Evolutionary conservation across 805 yeast genomes (phyloP), one percentile per base, ranked within the genome.

Genomic region (Sugiyamaella smithiae): DNA sequence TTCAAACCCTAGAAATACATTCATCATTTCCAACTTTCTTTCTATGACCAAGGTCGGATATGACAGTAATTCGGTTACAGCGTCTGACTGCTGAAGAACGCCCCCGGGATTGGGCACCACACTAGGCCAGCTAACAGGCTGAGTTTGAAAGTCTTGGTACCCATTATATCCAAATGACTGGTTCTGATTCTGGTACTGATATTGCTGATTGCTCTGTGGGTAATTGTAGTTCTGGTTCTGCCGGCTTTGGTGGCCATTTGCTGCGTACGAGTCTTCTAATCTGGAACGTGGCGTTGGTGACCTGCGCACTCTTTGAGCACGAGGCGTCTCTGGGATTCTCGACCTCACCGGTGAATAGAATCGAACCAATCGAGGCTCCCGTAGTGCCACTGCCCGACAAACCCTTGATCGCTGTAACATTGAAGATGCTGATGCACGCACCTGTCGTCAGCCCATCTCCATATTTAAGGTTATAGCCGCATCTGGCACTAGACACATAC

Each of bases 11-110:
- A 90, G 62, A 46, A 89, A 76, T 14, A 93, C 73, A 61, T 88
- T 90, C 88, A 88, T 83, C 71, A 84, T 76, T 68, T 93, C 98
- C 20, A 93, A 72, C 61, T 87, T 85, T 49, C 99, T 75, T 61
- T 91, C 97, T 40, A 93, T 80, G 0, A 91, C 88, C 17, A 91
- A 66, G 3, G 91, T 85, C 1, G 97, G 97, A 58, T 88, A 88
- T 36, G 76, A 75, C 35, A 91, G 67, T 4, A 90, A 69, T 37
- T 74, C 71, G 24, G 80, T 76, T 19, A 85, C 74, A 0, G 85
- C 82, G 61, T 85, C 88, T 8, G 73, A 65, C 4, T 70, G 70
- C 2, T 77, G 74, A 20, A 84, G 74, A 17, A 80, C 59, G 1
- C 83, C 84, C 32, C 72, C 71, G 6, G 72, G 59, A 63, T 73